Conservation (phyloP, 2,329 filamentous ascomycete species). For the Pseudogymnoascus sp. region DNA sequence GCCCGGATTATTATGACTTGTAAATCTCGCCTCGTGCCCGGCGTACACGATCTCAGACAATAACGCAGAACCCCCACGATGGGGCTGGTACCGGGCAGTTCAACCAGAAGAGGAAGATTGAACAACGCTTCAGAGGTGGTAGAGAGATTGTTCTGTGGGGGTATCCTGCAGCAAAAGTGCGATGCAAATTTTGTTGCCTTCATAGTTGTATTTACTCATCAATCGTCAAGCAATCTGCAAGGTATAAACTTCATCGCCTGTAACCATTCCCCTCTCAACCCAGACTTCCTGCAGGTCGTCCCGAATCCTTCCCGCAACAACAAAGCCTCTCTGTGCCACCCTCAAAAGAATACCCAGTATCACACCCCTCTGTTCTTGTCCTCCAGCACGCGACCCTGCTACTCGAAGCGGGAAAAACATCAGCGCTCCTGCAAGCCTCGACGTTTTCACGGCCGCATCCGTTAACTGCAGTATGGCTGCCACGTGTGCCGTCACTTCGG, state of each 20-base stretch:
- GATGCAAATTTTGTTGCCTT: too few relatives aligned
- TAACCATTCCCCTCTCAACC: conserved; percentile 3
- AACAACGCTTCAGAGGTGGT: neutral
- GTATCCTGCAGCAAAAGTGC: too few relatives aligned
- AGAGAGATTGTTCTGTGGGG: too few relatives aligned
- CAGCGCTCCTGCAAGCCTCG: conserved; percentile 16
- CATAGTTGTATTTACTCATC: neutral
- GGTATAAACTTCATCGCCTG: neutral
- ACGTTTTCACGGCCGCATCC: conserved; percentile 14
- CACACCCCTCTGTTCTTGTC: neutral
- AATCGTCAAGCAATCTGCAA: neutral
- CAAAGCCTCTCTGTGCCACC: conserved; percentile 18
- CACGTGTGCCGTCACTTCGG: conserved; percentile 15
- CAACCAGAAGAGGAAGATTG: neutral
- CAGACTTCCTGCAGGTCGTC: conserved; percentile 17
- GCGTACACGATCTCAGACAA: neutral
- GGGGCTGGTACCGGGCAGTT: neutral
- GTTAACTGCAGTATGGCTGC: conserved; percentile 13
- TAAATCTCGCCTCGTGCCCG: conserved; percentile 15
- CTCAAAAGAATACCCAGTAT: conserved; percentile 16
- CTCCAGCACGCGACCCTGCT: conserved; percentile 18
- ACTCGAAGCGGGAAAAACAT: conserved; percentile 22
- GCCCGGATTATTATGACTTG: conserved; percentile 11
- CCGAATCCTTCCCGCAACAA: conserved; percentile 20
- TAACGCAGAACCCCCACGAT: neutral